phyloP scores from a whole-genome alignment of 495 filamentous ascomycete species.

The Lasiosphaeria hispida region DNA sequence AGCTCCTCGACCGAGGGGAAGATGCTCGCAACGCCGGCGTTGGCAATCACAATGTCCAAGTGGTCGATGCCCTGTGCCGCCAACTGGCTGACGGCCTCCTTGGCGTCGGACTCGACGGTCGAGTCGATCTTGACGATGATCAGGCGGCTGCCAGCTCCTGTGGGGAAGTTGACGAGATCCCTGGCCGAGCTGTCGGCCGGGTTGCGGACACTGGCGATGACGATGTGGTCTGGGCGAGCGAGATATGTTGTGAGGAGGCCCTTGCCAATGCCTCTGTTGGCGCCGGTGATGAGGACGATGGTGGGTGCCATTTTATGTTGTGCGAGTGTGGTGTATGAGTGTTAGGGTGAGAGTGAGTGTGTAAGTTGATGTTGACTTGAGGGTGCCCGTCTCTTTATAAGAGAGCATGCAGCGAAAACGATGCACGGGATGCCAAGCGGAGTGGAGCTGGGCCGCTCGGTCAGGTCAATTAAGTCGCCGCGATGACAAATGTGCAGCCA shows the following conservation, averaged over 20 bases:
- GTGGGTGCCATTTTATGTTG: not conserved
- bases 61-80: constrained; percentile 19
- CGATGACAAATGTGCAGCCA: too few relatives aligned
- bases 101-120: constrained; percentile 18
- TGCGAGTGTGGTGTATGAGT: too few relatives aligned
- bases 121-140: constrained; percentile 33
- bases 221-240: constrained; percentile 27
- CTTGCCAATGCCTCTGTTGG: constrained; percentile 30
- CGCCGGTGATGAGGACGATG: constrained; percentile 31
- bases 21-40: constrained; percentile 27
- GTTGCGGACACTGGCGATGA: constrained; percentile 38
- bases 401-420: too few relatives aligned
- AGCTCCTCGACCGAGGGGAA: constrained; percentile 34
- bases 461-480: too few relatives aligned
- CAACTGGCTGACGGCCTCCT: constrained; percentile 20
- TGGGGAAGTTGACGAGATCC: constrained; percentile 25
- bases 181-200: constrained; percentile 21
- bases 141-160: constrained; percentile 17
- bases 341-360: too few relatives aligned
- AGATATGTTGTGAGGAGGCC: constrained; percentile 30
- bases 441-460: too few relatives aligned
- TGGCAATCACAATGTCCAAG: constrained; percentile 33
- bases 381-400: too few relatives aligned
- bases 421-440: too few relatives aligned
- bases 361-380: too few relatives aligned